Evolutionary conservation across 768 basidiomycete genomes (phyloP).

Genomic region (Trametes coccinea): DNA sequence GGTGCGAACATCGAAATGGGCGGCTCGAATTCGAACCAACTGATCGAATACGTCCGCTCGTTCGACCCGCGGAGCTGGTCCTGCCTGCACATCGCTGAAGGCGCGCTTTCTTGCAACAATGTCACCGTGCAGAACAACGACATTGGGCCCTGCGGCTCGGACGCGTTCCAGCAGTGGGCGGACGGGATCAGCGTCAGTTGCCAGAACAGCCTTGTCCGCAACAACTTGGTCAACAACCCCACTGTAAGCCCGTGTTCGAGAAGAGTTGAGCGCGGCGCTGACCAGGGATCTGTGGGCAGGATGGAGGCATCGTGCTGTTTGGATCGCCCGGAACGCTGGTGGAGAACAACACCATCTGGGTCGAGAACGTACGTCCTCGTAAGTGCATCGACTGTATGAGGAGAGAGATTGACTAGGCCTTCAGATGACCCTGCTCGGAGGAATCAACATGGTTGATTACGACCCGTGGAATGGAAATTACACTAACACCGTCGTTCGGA

Average conservation of each 20-base stretch:
- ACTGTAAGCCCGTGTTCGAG: slow-evolving; percentile 38
- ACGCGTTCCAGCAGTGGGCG: slow-evolving; percentile 71
- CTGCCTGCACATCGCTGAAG: slow-evolving; percentile 77
- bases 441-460: slow-evolving; percentile 79
- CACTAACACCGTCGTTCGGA: slow-evolving; percentile 59
- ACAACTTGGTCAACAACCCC: slow-evolving; percentile 69
- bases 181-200: slow-evolving; percentile 81
- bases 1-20: slow-evolving; percentile 88
- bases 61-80: slow-evolving; percentile 82
- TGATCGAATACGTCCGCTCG: slow-evolving; percentile 76
- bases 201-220: slow-evolving; percentile 56
- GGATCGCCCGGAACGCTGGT: slow-evolving; percentile 72
- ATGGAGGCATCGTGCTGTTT: slow-evolving; percentile 79
- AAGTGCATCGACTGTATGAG: neutral
- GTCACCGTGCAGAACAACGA: slow-evolving; percentile 77
- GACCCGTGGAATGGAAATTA: slow-evolving; percentile 68
- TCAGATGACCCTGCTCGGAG: slow-evolving; percentile 69
- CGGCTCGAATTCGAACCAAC: slow-evolving; percentile 66
- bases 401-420: neutral
- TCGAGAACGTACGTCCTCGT: slow-evolving; percentile 52
- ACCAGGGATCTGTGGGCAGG: slow-evolving; percentile 31
- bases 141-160: slow-evolving; percentile 74
- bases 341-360: slow-evolving; percentile 77
- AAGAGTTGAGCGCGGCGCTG: neutral
- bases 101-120: slow-evolving; percentile 62